phyloP scores from a whole-genome alignment of 208 protist species.

The Trypanosoma platydactyli region DNA sequence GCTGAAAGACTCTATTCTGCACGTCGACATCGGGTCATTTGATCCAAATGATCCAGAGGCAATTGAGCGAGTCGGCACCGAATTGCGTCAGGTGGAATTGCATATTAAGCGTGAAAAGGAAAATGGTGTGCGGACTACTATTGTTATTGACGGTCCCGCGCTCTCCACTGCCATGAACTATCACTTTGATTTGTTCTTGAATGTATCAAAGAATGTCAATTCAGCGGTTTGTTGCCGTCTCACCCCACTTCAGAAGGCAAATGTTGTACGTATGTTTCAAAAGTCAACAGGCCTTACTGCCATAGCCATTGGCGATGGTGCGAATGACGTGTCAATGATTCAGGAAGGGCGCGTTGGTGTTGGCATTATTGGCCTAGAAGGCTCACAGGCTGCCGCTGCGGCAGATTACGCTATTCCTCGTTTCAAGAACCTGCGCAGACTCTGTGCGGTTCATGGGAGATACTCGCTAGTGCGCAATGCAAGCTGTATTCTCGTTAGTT shows the following conservation, averaged over 20 bases:
- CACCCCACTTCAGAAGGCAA: slow-evolving; percentile 89
- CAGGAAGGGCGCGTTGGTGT: slow-evolving; percentile 94
- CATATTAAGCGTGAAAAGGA: slow-evolving; percentile 50
- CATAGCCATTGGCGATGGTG: slow-evolving; percentile 98
- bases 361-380: slow-evolving; percentile 96
- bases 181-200: slow-evolving; percentile 70
- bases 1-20: slow-evolving; percentile 74
- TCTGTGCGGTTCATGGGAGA: slow-evolving; percentile 95
- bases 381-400: slow-evolving; percentile 92
- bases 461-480: slow-evolving; percentile 94
- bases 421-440: slow-evolving; percentile 91
- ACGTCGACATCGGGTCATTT: slow-evolving; percentile 76
- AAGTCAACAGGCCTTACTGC: slow-evolving; percentile 81
- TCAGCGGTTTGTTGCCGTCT: slow-evolving; percentile 90
- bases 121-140: slow-evolving; percentile 54
- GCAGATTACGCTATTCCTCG: slow-evolving; percentile 95
- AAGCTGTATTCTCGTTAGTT: slow-evolving; percentile 93
- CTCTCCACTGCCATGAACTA: slow-evolving; percentile 71
- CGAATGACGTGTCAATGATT: slow-evolving; percentile 98
- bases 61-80: slow-evolving; percentile 53
- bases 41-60: slow-evolving; percentile 43
- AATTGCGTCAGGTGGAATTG: slow-evolving; percentile 64
- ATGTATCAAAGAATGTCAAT: slow-evolving; percentile 73
- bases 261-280: slow-evolving; percentile 91
- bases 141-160: slow-evolving; percentile 84